phyloP scores from a whole-genome alignment of 2,329 filamentous ascomycete species.

The Didymella arachidicola region DNA sequence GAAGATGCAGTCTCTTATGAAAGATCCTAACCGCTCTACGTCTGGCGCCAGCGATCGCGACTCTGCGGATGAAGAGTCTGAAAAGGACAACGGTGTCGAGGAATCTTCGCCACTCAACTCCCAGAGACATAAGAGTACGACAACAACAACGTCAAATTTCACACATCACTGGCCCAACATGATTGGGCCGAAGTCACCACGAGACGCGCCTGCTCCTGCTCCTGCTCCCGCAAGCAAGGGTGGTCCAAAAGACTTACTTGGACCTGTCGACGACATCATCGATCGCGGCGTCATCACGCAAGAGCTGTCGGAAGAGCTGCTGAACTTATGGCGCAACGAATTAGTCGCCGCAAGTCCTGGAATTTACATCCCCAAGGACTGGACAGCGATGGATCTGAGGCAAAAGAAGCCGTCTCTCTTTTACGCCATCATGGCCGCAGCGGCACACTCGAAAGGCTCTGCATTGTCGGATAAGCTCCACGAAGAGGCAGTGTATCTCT shows the following conservation, averaged over 20 bases:
- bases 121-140: slow-evolving; percentile 23
- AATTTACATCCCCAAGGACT: slow-evolving; percentile 41
- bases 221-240: slow-evolving; percentile 6
- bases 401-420: slow-evolving; percentile 46
- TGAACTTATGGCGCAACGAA: slow-evolving; percentile 43
- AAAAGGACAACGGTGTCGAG: slow-evolving; percentile 26
- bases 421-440: slow-evolving; percentile 49
- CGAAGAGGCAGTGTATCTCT: slow-evolving; percentile 46
- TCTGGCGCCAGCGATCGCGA: slow-evolving; percentile 39
- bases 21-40: slow-evolving; percentile 33
- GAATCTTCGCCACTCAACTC: slow-evolving; percentile 24
- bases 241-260: slow-evolving; percentile 33
- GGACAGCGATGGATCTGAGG: slow-evolving; percentile 43
- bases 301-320: slow-evolving; percentile 39
- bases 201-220: slow-evolving; percentile 7
- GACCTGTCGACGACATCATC: slow-evolving; percentile 44
- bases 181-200: slow-evolving; percentile 13
- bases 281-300: slow-evolving; percentile 44
- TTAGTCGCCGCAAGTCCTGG: slow-evolving; percentile 41
- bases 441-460: slow-evolving; percentile 44
- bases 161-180: slow-evolving; percentile 22
- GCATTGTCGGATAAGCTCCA: slow-evolving; percentile 43
- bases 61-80: slow-evolving; percentile 38
- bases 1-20: slow-evolving; percentile 45
- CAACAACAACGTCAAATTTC: slow-evolving; percentile 18